phyloP scores from a whole-genome alignment of 176 grass and related monocot species.

The Aegilops umbellulata region DNA sequence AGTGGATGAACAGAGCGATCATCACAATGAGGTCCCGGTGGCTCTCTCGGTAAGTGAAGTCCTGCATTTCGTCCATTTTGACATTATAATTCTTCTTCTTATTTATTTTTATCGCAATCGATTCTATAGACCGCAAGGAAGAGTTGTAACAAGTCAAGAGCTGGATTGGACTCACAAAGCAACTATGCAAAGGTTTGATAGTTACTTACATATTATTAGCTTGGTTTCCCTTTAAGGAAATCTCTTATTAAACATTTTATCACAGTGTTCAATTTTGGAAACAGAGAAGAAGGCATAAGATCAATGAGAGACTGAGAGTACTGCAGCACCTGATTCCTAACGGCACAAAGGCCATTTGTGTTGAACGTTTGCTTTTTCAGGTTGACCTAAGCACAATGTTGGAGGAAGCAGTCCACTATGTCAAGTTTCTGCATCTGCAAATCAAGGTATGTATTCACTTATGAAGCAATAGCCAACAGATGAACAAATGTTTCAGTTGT shows the following conservation, averaged over 20 bases:
- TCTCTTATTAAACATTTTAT: not conserved
- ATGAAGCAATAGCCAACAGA: not conserved
- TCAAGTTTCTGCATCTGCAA: slow-evolving; percentile 68
- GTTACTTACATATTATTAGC: not conserved
- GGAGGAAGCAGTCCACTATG: slow-evolving; percentile 58
- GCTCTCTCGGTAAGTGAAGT: not conserved
- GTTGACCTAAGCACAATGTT: slow-evolving; percentile 75
- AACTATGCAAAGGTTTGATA: not conserved
- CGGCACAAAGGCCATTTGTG: slow-evolving; percentile 35
- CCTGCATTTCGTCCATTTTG: not conserved
- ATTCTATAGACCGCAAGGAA: not conserved
- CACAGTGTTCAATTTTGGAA: not conserved
- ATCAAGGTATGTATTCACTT: not conserved
- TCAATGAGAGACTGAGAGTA: slow-evolving; percentile 52
- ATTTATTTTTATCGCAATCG: not conserved
- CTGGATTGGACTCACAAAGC: not conserved
- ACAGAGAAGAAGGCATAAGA: slow-evolving; percentile 64
- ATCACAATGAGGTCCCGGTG: not conserved
- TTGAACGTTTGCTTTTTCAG: slow-evolving; percentile 27
- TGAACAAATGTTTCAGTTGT: not conserved
- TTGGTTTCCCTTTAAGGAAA: not conserved
- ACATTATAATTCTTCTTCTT: not conserved
- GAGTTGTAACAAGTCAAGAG: not conserved
- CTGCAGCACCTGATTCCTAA: slow-evolving; percentile 59
- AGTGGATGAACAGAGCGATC: not conserved